Conservation (phyloP, 306 rosid genomes). For the Glycyrrhiza uralensis region DNA sequence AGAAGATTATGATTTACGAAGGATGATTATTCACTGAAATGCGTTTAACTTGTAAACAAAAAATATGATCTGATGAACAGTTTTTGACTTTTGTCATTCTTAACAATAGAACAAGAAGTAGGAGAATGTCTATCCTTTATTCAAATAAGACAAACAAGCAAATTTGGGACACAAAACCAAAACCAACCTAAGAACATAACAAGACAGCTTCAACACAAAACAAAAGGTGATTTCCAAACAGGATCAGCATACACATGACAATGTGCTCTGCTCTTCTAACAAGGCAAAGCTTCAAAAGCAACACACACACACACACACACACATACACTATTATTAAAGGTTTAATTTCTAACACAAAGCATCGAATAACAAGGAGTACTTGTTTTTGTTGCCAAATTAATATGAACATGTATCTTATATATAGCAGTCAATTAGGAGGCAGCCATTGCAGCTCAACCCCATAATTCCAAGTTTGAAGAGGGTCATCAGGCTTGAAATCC, state of each 20-base stretch:
- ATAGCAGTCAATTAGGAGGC: slow-evolving; percentile 50
- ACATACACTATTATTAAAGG: background rate
- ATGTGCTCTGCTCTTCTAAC: background rate
- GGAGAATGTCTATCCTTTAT: background rate
- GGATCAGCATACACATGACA: background rate
- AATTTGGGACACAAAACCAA: background rate
- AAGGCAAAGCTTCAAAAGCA: slow-evolving; percentile 3
- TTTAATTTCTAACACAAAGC: too few species aligned
- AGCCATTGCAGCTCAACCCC: slow-evolving; percentile 86
- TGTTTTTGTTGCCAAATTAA: too few species aligned
- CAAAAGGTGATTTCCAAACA: background rate
- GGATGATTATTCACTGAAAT: background rate
- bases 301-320: background rate
- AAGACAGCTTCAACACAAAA: background rate
- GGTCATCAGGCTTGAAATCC: slow-evolving; percentile 38
- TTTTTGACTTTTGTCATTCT: too few species aligned
- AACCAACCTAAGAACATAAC: background rate
- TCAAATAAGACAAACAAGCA: background rate
- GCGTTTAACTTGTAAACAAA: background rate
- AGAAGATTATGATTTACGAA: background rate
- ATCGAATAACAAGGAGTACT: too few species aligned
- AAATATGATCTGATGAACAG: background rate
- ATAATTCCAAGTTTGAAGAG: slow-evolving; percentile 66
- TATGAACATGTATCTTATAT: too few species aligned
- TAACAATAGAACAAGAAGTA: background rate